phyloP scores from a whole-genome alignment of 345 rosid genomes.

The Nephelium lappaceum region DNA sequence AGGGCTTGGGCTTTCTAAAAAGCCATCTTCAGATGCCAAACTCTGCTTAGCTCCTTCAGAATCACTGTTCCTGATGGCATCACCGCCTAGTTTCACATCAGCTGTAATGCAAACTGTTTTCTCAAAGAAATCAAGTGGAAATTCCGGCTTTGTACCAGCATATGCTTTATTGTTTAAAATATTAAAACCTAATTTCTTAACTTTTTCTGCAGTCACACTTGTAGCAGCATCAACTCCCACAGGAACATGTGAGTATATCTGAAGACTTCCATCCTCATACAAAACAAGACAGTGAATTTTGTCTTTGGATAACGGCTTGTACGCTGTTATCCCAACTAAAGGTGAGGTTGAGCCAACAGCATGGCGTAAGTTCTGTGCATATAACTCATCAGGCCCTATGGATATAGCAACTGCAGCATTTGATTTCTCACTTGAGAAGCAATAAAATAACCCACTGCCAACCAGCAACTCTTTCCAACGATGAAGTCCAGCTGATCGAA shows the following conservation, averaged over 20 bases:
- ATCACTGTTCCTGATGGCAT: slow-evolving; percentile 92
- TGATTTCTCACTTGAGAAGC: slow-evolving; percentile 77
- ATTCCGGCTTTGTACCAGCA: slow-evolving; percentile 82
- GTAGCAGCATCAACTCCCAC: slow-evolving; percentile 62
- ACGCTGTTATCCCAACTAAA: slow-evolving; percentile 90
- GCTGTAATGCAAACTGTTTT: slow-evolving; percentile 87
- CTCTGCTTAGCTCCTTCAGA: slow-evolving; percentile 90
- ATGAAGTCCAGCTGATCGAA: slow-evolving; percentile 75
- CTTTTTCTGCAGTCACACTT: slow-evolving; percentile 75
- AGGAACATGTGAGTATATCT: slow-evolving; percentile 76
- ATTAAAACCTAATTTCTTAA: slow-evolving; percentile 82
- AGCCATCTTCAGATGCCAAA: slow-evolving; percentile 92
- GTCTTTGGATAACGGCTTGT: slow-evolving; percentile 92
- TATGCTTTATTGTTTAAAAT: slow-evolving; percentile 83
- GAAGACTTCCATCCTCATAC: slow-evolving; percentile 99
- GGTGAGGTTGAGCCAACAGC: slow-evolving; percentile 77
- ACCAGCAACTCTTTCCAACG: slow-evolving; percentile 85
- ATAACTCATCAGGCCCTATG: slow-evolving; percentile 56
- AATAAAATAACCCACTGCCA: slow-evolving; percentile 79
- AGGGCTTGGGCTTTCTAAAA: slow-evolving; percentile 83
- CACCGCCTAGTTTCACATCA: slow-evolving; percentile 90
- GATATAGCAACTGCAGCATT: slow-evolving; percentile 78
- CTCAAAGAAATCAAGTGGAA: slow-evolving; percentile 98
- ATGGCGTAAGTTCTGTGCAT: slow-evolving; percentile 84
- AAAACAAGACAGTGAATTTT: slow-evolving; percentile 90